Percentiles rank a stretch among this genome's conserved stretches.
phyloP scores from a whole-genome alignment of 768 basidiomycete species.

The Mycena indigotica region DNA sequence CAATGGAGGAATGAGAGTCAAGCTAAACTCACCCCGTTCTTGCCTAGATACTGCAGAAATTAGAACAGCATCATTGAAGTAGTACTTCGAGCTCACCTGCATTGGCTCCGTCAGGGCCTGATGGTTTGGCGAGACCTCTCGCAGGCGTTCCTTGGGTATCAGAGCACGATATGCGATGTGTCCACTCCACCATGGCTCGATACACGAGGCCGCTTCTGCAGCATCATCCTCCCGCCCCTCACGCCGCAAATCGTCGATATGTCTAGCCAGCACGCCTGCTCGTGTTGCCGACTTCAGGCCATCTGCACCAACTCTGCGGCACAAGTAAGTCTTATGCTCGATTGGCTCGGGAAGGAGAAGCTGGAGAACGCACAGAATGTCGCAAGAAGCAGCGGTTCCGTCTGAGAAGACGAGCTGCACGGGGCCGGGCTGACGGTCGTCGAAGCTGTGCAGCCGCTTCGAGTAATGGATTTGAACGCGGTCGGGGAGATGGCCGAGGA shows the following conservation, averaged over 20 bases:
- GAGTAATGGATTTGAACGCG: slow-evolving; percentile 50
- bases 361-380: slow-evolving; percentile 50
- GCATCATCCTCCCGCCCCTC: slow-evolving; percentile 42
- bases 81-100: slow-evolving; percentile 47
- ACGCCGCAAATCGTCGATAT: slow-evolving; percentile 36
- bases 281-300: slow-evolving; percentile 29
- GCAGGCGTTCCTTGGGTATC: slow-evolving; percentile 54
- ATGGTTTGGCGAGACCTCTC: slow-evolving; percentile 47
- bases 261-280: slow-evolving; percentile 40
- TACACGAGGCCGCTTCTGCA: slow-evolving; percentile 41
- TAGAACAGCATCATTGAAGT: too few species aligned
- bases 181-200: slow-evolving; percentile 63
- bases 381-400: slow-evolving; percentile 59
- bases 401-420: slow-evolving; percentile 63
- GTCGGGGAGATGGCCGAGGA: slow-evolving; percentile 52
- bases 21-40: slow-evolving; percentile 40
- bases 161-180: slow-evolving; percentile 59
- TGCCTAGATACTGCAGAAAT: slow-evolving; percentile 60
- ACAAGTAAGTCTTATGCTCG: slow-evolving; percentile 16
- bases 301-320: slow-evolving; percentile 26
- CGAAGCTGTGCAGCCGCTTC: slow-evolving; percentile 62
- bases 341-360: too few species aligned
- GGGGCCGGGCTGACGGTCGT: slow-evolving; percentile 41
- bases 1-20: not conserved
- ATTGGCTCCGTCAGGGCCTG: slow-evolving; percentile 48